Conservation (phyloP, 768 basidiomycete genomes). For the Trametes gibbosa region DNA sequence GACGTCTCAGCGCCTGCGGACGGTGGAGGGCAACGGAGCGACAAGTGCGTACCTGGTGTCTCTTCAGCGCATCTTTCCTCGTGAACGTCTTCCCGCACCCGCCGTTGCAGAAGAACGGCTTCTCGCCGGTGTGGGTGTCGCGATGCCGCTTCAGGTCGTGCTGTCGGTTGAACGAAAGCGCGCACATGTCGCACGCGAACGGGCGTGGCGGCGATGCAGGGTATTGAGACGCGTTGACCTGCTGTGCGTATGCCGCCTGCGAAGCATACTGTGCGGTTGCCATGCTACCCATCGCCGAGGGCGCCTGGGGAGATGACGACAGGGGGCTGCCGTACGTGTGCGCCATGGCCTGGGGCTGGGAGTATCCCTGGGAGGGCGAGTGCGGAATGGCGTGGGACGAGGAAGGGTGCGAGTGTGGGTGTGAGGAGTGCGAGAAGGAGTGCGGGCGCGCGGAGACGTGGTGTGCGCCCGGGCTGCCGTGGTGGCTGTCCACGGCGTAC, state of each 20-base stretch:
- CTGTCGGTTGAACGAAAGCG: slow-evolving; percentile 80
- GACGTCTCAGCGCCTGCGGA: slow-evolving; percentile 26
- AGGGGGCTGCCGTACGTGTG: slow-evolving; percentile 22
- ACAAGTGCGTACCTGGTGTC: slow-evolving; percentile 63
- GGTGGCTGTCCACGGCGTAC: slow-evolving; percentile 14
- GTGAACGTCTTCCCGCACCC: slow-evolving; percentile 87
- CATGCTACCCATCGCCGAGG: slow-evolving; percentile 17
- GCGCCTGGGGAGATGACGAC: slow-evolving; percentile 21
- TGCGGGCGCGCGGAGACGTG: slow-evolving; percentile 10
- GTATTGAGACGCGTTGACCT: slow-evolving; percentile 29
- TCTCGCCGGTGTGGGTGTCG: slow-evolving; percentile 83
- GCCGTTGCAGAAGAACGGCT: slow-evolving; percentile 79
- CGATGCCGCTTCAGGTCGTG: slow-evolving; percentile 84
- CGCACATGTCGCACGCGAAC: slow-evolving; percentile 52
- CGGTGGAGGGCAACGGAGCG: background rate
- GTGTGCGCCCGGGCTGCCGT: slow-evolving; percentile 7
- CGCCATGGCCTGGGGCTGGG: slow-evolving; percentile 12
- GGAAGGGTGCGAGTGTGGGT: slow-evolving; percentile 13
- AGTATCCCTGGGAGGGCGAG: slow-evolving; percentile 17
- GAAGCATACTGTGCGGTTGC: slow-evolving; percentile 23
- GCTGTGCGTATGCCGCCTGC: slow-evolving; percentile 23
- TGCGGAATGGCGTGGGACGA: slow-evolving; percentile 14
- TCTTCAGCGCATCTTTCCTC: slow-evolving; percentile 81
- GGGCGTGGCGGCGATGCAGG: slow-evolving; percentile 39
- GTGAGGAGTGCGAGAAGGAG: slow-evolving; percentile 16